Percentiles rank a stretch among this genome's conserved stretches.
These are phyloP conservation scores for Rusavskia elegans DNA, from an alignment of 495 filamentous ascomycete genomes.

Conservation along the genomic window DNA sequence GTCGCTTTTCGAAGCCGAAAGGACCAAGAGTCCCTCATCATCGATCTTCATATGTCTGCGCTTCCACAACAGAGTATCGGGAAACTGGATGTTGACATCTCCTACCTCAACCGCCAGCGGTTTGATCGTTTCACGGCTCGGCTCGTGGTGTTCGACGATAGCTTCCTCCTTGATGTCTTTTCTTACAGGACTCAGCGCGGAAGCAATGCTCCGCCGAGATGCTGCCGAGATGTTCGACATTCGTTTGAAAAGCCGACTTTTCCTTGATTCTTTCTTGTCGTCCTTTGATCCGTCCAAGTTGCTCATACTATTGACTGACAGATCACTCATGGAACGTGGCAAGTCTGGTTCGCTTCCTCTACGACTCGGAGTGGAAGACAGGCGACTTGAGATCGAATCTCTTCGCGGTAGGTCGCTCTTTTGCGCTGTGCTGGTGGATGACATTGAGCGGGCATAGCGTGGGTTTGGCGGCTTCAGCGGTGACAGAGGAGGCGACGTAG, in stretches of 20 bases:
- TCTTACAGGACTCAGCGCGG: slow-evolving; percentile 33
- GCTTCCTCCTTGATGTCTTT: slow-evolving; percentile 39
- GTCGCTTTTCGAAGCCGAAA: slow-evolving; percentile 37
- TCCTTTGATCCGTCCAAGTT: slow-evolving; percentile 22
- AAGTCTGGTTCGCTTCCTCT: slow-evolving; percentile 21
- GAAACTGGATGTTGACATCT: slow-evolving; percentile 87
- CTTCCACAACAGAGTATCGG: slow-evolving; percentile 86
- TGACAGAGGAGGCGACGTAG: slow-evolving; percentile 2
- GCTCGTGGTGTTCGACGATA: slow-evolving; percentile 15
- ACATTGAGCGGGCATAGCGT: slow-evolving; percentile 10
- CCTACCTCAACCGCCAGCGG: slow-evolving; percentile 48
- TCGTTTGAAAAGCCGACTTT: slow-evolving; percentile 63
- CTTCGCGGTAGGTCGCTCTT: slow-evolving; percentile 13
- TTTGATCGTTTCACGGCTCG: slow-evolving; percentile 14
- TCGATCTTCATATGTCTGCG: slow-evolving; percentile 68
- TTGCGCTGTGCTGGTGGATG: slow-evolving; percentile 10
- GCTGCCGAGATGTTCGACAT: slow-evolving; percentile 52
- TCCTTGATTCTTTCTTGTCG: slow-evolving; percentile 50
- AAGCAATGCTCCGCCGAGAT: slow-evolving; percentile 43
- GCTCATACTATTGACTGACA: slow-evolving; percentile 12
- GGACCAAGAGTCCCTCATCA: slow-evolving; percentile 56
- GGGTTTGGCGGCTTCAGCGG: slow-evolving; percentile 11
- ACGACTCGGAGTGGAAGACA: slow-evolving; percentile 20
- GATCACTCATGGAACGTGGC: slow-evolving; percentile 26
- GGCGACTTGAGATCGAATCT: slow-evolving; percentile 21